Evolutionary conservation across 2,329 filamentous ascomycete genomes (phyloP).

Genomic region (Xylaria sp.): DNA sequence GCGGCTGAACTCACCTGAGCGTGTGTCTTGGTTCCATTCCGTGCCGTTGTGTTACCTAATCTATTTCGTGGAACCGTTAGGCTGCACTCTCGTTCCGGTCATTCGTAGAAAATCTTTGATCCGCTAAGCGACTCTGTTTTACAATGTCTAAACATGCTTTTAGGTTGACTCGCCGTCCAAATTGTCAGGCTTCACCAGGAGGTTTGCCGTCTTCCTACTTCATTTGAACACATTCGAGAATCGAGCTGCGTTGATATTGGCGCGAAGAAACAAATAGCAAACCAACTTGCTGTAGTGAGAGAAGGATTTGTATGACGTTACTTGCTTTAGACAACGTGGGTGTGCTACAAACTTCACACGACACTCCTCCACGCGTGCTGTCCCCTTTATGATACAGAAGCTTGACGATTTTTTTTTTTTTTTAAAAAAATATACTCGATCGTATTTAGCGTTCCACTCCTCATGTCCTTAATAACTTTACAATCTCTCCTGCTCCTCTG

Average conservation of each 20-base stretch:
- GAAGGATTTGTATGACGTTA: too few relatives aligned
- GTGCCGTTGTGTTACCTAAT: background rate
- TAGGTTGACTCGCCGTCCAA: background rate
- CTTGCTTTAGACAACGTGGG: background rate
- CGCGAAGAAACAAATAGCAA: background rate
- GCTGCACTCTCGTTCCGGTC: background rate
- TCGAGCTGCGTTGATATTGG: background rate
- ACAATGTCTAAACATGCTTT: background rate
- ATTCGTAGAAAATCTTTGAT: background rate
- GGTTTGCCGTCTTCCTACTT: background rate
- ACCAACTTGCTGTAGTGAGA: background rate
- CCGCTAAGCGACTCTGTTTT: background rate
- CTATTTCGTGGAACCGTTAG: background rate
- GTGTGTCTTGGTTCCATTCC: background rate
- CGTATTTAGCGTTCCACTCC: background rate
- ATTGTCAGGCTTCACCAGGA: background rate
- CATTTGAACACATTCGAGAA: background rate
- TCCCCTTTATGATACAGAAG: background rate
- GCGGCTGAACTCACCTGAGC: background rate
- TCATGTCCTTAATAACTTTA: background rate
- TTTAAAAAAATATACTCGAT: background rate
- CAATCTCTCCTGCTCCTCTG: slow-evolving; percentile 58
- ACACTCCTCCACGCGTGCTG: background rate
- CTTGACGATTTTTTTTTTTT: background rate
- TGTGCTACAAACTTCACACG: background rate